Percentiles rank a stretch among this genome's conserved stretches.
phyloP scores from a whole-genome alignment of 2,329 filamentous ascomycete genomes.

The Colletotrichum lini region DNA sequence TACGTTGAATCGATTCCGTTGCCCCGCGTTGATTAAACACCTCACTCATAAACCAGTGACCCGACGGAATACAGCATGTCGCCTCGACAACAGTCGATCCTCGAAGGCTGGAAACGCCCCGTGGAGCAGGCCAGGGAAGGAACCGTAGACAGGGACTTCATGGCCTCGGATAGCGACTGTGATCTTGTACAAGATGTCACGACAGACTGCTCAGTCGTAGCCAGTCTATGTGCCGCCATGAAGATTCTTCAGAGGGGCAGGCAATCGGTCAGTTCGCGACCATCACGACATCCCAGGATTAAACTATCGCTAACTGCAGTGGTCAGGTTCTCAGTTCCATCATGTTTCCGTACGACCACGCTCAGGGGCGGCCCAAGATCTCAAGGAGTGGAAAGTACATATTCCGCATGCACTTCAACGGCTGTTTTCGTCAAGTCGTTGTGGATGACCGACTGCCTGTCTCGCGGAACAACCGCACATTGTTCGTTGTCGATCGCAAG shows the following conservation, averaged over 20 bases:
- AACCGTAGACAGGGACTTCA: constrained; percentile 61
- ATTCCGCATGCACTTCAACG: constrained; percentile 95
- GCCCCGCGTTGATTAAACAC: constrained; percentile 37
- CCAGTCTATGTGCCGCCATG: constrained; percentile 88
- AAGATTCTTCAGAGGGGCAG: constrained; percentile 78
- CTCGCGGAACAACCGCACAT: constrained; percentile 79
- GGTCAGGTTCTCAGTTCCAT: constrained; percentile 77
- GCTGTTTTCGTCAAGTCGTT: constrained; percentile 86
- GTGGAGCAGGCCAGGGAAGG: constrained; percentile 69
- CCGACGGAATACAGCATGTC: constrained; percentile 80
- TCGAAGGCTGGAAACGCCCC: constrained; percentile 87
- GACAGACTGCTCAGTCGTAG: constrained; percentile 97
- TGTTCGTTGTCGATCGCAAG: constrained; percentile 90
- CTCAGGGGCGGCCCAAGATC: constrained; percentile 68
- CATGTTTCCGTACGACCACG: constrained; percentile 81
- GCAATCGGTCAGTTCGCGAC: constrained; percentile 69
- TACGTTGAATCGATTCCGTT: constrained; percentile 56
- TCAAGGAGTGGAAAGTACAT: constrained; percentile 92
- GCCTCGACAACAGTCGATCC: constrained; percentile 78
- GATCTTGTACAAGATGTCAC: constrained; percentile 97
- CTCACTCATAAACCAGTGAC: constrained; percentile 68
- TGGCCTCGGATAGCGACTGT: constrained; percentile 71
- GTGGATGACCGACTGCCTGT: constrained; percentile 91
- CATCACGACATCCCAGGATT: neutral
- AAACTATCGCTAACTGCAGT: constrained; percentile 5